Evolutionary conservation across 2,329 filamentous ascomycete species (phyloP), one percentile per base, ranked within the genome.

Genomic region (Ploettnerulaceae sp.): DNA sequence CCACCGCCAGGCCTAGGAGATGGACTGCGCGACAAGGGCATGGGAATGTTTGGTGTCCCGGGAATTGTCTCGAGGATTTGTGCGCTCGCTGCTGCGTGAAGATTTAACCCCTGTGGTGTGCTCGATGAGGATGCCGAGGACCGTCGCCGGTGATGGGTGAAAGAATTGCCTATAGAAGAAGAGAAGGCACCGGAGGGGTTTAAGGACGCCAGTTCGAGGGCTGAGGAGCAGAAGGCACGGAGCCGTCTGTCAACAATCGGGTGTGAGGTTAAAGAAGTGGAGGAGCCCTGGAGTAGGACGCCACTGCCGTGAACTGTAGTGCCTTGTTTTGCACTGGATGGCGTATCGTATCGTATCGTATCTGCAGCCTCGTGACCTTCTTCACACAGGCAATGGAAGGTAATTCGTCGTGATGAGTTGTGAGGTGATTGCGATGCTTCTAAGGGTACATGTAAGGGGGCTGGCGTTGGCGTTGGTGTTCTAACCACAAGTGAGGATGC

Each of bases 21-120:
- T 40, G 90, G 88, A 63, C 88, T 94, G 69, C 89, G 82, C 57
- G 89, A 93, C 53, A 91, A 71, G 57, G 86, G 86, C 90, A 95
- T 95, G 60, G 71, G 69, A 56, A 67, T 61, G 58, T 69, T 73
- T 33, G 79, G 75, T 41, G 74, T 81, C 61, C 77, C 62, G 47
- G 63, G 62, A 38, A 65, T 62, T 9, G 61, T 55, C 45, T 61
- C 51, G 12, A 65, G 54, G 24, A 48, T 52, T 14, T 55, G 49
- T 24, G 48, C 45, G 20, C 42, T 51, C 39, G 45, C 44, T 3
- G 54, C 42, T 25, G 48, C 49, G 21, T 59, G 50, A 8, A 61
- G 48, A 24, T 56, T 52, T n/a, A 60, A 37, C 21, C 39, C 53
- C 18, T 48, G 37, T n/a, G 60, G 60, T 7, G 49, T 26, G 18